These are phyloP conservation scores for Lactarius evosmus DNA, from an alignment of 768 basidiomycete species.

Conservation along the genomic window DNA sequence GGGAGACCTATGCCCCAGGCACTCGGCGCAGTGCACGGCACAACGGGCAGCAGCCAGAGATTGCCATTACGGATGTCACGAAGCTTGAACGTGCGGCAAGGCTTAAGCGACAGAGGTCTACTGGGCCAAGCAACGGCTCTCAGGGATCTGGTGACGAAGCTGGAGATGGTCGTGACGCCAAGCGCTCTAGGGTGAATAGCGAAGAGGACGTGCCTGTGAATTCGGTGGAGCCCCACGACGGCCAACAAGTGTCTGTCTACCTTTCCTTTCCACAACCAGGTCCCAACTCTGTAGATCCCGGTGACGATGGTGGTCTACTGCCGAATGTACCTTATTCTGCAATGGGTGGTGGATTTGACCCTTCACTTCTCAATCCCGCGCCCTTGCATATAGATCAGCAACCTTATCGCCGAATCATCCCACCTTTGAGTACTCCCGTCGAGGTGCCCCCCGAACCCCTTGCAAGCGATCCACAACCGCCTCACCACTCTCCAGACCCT, in stretches of 20 bases:
- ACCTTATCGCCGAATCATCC: slow-evolving; percentile 15
- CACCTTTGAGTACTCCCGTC: slow-evolving; percentile 27
- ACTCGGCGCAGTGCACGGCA: slow-evolving; percentile 68
- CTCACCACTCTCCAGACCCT: slow-evolving; percentile 7
- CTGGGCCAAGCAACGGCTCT: slow-evolving; percentile 37
- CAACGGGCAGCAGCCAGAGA: slow-evolving; percentile 69
- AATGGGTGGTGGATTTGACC: slow-evolving; percentile 25
- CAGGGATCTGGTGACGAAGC: slow-evolving; percentile 28
- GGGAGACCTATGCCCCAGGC: slow-evolving; percentile 44
- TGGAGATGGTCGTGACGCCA: slow-evolving; percentile 21
- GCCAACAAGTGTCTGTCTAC: slow-evolving; percentile 20
- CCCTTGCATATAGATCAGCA: slow-evolving; percentile 8
- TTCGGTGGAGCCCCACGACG: slow-evolving; percentile 6
- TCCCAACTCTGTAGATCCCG: slow-evolving; percentile 1
- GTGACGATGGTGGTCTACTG: slow-evolving; percentile 13
- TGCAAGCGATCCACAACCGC: background rate
- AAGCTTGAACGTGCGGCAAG: slow-evolving; percentile 60
- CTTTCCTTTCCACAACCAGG: slow-evolving; percentile 15
- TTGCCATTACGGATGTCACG: slow-evolving; percentile 69
- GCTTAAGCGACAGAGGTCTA: slow-evolving; percentile 54
- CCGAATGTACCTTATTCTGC: slow-evolving; percentile 18
- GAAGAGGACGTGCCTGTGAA: slow-evolving; percentile 27
- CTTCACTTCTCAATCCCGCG: slow-evolving; percentile 24
- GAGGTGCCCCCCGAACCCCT: slow-evolving; percentile 2
- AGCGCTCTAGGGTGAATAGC: slow-evolving; percentile 27